Evolutionary conservation across 495 filamentous ascomycete species (phyloP).

Genomic region (Podospora pseudocomata): DNA sequence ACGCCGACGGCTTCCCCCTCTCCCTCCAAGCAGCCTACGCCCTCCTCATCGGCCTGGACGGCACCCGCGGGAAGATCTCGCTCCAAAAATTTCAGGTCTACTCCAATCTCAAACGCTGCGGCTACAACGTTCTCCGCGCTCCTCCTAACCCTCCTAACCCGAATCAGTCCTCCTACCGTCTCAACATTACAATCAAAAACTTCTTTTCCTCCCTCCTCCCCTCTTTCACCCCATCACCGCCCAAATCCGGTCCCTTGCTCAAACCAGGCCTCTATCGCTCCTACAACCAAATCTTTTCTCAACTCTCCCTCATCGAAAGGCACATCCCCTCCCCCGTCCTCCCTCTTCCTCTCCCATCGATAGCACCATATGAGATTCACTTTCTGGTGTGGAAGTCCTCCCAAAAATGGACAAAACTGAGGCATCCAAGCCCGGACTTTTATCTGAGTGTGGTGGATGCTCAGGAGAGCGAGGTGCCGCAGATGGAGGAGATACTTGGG

Average conservation of each 20-base stretch:
- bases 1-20: slow-evolving; percentile 70
- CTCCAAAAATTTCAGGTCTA: slow-evolving; percentile 88
- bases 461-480: slow-evolving; percentile 65
- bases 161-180: neutral
- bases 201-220: slow-evolving; percentile 43
- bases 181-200: slow-evolving; percentile 33
- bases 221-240: slow-evolving; percentile 12
- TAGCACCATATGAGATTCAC: slow-evolving; percentile 55
- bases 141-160: slow-evolving; percentile 32
- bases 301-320: slow-evolving; percentile 68
- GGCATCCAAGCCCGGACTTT: slow-evolving; percentile 75
- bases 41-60: slow-evolving; percentile 63
- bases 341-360: neutral
- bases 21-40: slow-evolving; percentile 89
- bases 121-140: slow-evolving; percentile 74
- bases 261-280: slow-evolving; percentile 72
- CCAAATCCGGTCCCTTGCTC: slow-evolving; percentile 61
- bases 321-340: slow-evolving; percentile 48
- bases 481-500: slow-evolving; percentile 62
- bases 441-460: slow-evolving; percentile 75
- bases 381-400: slow-evolving; percentile 74
- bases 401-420: slow-evolving; percentile 66
- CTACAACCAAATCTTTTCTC: slow-evolving; percentile 73
- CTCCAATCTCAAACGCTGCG: slow-evolving; percentile 72
- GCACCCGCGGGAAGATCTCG: slow-evolving; percentile 53